These are phyloP conservation scores for Akanthomyces muscarius DNA, from an alignment of 2,329 filamentous ascomycete species.

Conservation along the genomic window DNA sequence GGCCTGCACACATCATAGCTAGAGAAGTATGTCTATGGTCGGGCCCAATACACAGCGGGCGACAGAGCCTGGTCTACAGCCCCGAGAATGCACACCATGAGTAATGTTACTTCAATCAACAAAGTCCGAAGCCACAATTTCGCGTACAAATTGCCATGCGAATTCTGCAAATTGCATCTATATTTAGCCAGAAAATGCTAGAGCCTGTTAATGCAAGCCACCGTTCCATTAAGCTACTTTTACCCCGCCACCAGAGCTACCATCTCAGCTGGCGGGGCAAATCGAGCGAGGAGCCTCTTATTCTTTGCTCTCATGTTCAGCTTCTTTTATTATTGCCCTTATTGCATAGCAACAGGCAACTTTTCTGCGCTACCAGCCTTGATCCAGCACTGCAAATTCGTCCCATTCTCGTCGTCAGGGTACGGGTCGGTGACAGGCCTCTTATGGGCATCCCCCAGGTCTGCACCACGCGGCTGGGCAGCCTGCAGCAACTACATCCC, in stretches of 20 bases:
- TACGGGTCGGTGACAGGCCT: too few relatives aligned
- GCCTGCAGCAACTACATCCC: neutral
- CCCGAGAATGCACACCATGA: too few relatives aligned
- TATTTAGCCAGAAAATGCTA: neutral
- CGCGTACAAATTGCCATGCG: neutral
- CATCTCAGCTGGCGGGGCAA: neutral
- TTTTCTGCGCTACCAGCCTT: too few relatives aligned
- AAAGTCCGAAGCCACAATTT: neutral
- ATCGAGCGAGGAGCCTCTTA: neutral
- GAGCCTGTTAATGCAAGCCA: too few relatives aligned
- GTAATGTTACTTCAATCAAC: neutral
- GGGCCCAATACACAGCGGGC: too few relatives aligned
- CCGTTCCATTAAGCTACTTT: neutral
- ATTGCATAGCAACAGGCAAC: too few relatives aligned
- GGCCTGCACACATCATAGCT: too few relatives aligned
- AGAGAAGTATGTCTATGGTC: too few relatives aligned
- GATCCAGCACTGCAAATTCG: too few relatives aligned
- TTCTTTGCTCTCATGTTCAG: neutral
- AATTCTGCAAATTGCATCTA: neutral
- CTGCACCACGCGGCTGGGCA: neutral
- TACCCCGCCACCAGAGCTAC: neutral
- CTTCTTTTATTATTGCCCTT: neutral
- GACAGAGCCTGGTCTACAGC: too few relatives aligned
- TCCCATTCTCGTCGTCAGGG: too few relatives aligned
- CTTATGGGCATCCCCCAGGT: too few relatives aligned